Base-by-base conservation (phyloP, 306 rosid genomes). In the Sophora flavescens region DNA sequence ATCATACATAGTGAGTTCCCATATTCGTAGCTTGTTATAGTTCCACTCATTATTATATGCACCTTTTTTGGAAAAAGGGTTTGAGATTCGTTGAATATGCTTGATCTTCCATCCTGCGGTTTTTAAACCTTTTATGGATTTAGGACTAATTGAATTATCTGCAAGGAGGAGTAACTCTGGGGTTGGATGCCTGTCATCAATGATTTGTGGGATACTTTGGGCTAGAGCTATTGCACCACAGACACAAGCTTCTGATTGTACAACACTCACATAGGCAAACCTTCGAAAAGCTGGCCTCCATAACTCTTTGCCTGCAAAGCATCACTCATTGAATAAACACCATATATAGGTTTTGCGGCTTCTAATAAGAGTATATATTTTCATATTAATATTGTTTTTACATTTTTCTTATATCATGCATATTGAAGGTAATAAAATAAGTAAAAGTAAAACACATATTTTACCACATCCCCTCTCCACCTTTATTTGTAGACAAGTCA, bases 171-270 rank as follows among this genome's bases (percentile, higher is more conserved):
- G 4, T 0, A 95, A 91, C 68, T 90, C 93, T 68, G 18, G 83
- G 76, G 76, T 75, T 63, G 56, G 38, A 26, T 6, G 15, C 14
- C 11, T 11, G 4, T 2, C 13, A 6, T 14, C 17, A 0, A 64
- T 26, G 17, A 54, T n/a, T 81, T 66, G 87, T 22, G 78, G 80
- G 51, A 95, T 83, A 84, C 97, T 95, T 72, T 88, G 97, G 5
- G 97, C 97, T 54, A 95, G 82, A 48, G 96, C 87, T 10, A 92
- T 89, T 62, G 98, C 97, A 28, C 98, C 98, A 60, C 98, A 95
- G 0, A 92, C 96, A 35, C 92, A 92, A 0, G 80, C 85, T 80
- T 95, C 98, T 35, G 97, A 89, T 80, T 95, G 98, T 48, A 92
- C 91, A 28, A 92, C 47, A 8, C 96, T 90, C 15, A 79, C 96